These are phyloP conservation scores for Withania somnifera DNA, from an alignment of 305 asterid genomes.

Conservation along the genomic window DNA sequence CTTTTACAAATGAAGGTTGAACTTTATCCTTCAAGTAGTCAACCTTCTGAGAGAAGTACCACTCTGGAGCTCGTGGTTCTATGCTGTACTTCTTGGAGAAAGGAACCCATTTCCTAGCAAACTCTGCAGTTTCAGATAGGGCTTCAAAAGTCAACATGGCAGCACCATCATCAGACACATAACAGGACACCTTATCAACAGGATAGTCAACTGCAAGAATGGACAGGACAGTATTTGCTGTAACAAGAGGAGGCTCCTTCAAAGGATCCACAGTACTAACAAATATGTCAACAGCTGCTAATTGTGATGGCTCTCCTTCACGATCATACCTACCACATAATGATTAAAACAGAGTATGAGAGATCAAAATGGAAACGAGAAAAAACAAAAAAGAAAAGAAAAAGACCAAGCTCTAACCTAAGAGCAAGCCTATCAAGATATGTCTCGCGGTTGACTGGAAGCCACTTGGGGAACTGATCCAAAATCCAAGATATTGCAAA, in stretches of 20 bases:
- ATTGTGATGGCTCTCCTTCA: conserved; percentile 97
- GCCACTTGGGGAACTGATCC: conserved; percentile 99
- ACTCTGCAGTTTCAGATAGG: conserved; percentile 92
- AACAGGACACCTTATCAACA: conserved; percentile 94
- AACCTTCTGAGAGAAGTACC: conserved; percentile 90
- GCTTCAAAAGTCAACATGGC: conserved; percentile 97
- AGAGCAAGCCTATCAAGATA: conserved; percentile 95
- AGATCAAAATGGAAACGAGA: background rate
- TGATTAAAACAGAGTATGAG: background rate
- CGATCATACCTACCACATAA: conserved; percentile 65
- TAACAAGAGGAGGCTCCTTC: conserved; percentile 99
- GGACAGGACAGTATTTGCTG: conserved; percentile 95
- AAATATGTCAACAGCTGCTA: conserved; percentile 99
- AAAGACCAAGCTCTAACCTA: conserved; percentile 37
- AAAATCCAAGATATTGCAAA: conserved; percentile 96
- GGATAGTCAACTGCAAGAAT: conserved; percentile 98
- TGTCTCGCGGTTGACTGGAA: conserved; percentile 93
- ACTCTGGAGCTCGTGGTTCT: conserved; percentile 99
- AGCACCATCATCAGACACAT: conserved; percentile 97
- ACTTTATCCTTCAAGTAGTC: conserved; percentile 95
- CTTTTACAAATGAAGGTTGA: conserved; percentile 91
- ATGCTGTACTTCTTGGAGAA: conserved; percentile 81
- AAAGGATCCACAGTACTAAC: conserved; percentile 99
- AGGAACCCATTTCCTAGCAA: conserved; percentile 97
- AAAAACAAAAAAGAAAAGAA: background rate